Evolutionary conservation across 2,329 filamentous ascomycete species (phyloP).

Genomic region (Pseudopithomyces maydicus): DNA sequence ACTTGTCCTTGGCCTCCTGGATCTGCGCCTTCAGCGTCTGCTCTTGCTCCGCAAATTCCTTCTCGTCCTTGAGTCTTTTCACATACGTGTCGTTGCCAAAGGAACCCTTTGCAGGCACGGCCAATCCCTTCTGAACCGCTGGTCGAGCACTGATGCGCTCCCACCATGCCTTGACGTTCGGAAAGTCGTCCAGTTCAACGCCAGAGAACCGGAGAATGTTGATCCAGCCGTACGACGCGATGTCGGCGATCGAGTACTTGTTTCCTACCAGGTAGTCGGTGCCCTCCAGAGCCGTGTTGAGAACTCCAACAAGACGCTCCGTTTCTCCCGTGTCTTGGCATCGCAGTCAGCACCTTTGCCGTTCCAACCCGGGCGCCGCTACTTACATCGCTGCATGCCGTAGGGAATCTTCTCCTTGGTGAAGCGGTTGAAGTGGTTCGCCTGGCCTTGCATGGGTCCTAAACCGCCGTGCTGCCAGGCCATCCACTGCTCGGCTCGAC

Average conservation of each 20-base stretch:
- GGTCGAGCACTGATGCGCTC: constrained; percentile 48
- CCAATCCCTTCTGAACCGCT: constrained; percentile 48
- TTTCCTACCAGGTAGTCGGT: constrained; percentile 52
- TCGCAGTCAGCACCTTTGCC: neutral
- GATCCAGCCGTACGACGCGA: constrained; percentile 53
- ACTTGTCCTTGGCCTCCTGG: constrained; percentile 52
- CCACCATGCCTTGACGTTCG: constrained; percentile 53
- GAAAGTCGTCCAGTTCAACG: constrained; percentile 49
- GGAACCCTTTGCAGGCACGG: constrained; percentile 42
- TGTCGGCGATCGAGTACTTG: constrained; percentile 54
- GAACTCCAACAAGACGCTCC: constrained; percentile 52
- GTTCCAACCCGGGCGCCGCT: neutral
- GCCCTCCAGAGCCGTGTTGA: constrained; percentile 49
- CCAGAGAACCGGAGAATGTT: constrained; percentile 49
- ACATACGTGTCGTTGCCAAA: constrained; percentile 51
- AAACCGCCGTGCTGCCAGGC: constrained; percentile 60
- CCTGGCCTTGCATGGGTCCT: constrained; percentile 51
- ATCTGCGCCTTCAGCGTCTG: constrained; percentile 43
- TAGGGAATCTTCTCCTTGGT: constrained; percentile 52
- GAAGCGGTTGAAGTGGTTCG: constrained; percentile 48
- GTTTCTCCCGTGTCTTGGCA: constrained; percentile 49
- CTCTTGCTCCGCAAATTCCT: constrained; percentile 55
- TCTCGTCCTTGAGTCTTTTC: constrained; percentile 52
- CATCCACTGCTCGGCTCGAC: constrained; percentile 64
- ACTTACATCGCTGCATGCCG: constrained; percentile 47